Percentiles rank a stretch among this genome's conserved stretches.
These are phyloP conservation scores for Talaromyces borbonicus DNA, from an alignment of 495 filamentous ascomycete species.

Conservation along the genomic window DNA sequence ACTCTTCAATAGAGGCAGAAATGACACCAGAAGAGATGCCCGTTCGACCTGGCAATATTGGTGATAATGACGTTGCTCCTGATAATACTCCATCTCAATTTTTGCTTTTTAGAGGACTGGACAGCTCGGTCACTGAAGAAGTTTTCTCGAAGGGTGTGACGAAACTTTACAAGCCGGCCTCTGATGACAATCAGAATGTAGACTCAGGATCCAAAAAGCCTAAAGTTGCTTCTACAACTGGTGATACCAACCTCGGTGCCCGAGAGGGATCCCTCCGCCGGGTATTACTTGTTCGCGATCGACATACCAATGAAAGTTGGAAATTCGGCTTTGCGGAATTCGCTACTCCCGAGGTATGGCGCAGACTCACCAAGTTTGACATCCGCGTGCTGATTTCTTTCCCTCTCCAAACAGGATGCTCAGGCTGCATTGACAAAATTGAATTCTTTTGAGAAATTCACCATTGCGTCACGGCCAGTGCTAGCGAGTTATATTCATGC, in stretches of 20 bases:
- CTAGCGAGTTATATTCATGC: conserved; percentile 72
- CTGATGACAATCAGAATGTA: conserved; percentile 13
- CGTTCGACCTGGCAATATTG: conserved; percentile 45
- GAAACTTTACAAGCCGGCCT: conserved; percentile 57
- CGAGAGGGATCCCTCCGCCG: conserved; percentile 65
- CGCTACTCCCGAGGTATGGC: conserved; percentile 44
- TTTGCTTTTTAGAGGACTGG: conserved; percentile 67
- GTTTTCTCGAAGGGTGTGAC: conserved; percentile 68
- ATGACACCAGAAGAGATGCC: conserved; percentile 17
- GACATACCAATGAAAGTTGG: conserved; percentile 67
- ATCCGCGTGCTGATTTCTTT: conserved; percentile 13
- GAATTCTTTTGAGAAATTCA: conserved; percentile 70
- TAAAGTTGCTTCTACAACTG: conserved; percentile 67
- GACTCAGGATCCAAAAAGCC: conserved; percentile 37
- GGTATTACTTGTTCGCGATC: conserved; percentile 69
- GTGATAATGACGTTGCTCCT: conserved; percentile 71
- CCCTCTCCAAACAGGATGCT: too few relatives aligned
- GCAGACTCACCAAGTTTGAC: not conserved
- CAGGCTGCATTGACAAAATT: conserved; percentile 66
- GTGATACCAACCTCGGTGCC: conserved; percentile 64
- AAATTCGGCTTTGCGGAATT: conserved; percentile 89
- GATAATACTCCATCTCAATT: conserved; percentile 72
- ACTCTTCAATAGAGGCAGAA: conserved; percentile 7
- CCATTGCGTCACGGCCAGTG: conserved; percentile 70
- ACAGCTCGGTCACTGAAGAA: conserved; percentile 64